Conservation (phyloP, 2,329 filamentous ascomycete genomes). For the Mycocentrospora acerina region DNA sequence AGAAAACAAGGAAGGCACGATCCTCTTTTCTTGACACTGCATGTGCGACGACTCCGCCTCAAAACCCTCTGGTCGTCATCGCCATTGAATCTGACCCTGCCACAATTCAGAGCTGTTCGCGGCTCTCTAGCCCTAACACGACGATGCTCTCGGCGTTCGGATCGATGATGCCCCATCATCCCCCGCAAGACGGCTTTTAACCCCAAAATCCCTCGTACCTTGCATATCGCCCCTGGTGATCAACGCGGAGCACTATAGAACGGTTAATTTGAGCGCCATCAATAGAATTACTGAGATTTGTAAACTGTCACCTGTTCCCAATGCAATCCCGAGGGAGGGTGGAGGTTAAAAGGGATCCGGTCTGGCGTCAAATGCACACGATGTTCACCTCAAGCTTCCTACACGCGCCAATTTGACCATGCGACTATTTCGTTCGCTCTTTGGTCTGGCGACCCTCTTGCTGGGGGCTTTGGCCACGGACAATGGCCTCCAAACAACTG, state of each 20-base stretch:
- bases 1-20: conserved; percentile 10
- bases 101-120: too few species aligned
- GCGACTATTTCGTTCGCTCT: conserved; percentile 5
- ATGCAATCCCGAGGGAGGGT: too few species aligned
- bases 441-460: conserved; percentile 8
- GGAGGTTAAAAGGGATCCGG: too few species aligned
- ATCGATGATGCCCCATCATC: conserved; percentile 8
- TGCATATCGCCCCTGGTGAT: conserved; percentile 8
- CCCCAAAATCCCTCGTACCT: conserved; percentile 2
- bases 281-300: conserved; percentile 4
- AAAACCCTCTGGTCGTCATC: too few species aligned
- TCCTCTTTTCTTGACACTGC: conserved; percentile 1
- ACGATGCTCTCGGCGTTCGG: conserved; percentile 8
- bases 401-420: neutral
- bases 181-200: conserved; percentile 10
- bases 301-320: too few species aligned
- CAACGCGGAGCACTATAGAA: conserved; percentile 4
- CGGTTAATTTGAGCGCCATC: conserved; percentile 12
- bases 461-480: conserved; percentile 20
- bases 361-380: too few species aligned
- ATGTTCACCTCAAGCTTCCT: too few species aligned
- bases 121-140: neutral
- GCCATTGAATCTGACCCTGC: too few species aligned
- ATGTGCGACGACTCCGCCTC: too few species aligned
- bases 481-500: conserved; percentile 37